A percentile compares a stretch with the other conserved stretches of the same genome.
phyloP scores from a whole-genome alignment of 306 rosid genomes.

The Rubus idaeus region DNA sequence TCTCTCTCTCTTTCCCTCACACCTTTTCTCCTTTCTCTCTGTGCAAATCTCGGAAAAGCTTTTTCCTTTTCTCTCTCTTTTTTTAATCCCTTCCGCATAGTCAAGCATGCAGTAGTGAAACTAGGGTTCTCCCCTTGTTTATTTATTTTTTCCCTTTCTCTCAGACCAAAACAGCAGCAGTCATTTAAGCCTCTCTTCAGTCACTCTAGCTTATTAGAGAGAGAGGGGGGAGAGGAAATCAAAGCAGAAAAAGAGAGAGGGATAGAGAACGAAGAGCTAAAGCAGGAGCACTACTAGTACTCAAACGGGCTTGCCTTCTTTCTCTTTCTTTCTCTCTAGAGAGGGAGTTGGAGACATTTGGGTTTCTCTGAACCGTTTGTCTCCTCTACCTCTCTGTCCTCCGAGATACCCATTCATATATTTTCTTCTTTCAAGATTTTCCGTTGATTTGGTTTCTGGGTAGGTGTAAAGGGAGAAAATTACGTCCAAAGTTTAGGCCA shows the following conservation, averaged over 20 bases:
- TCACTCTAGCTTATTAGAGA: not conserved
- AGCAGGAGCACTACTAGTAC: not conserved
- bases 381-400: conserved; percentile 41
- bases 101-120: conserved; percentile 80
- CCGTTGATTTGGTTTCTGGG: not conserved
- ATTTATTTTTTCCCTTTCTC: not conserved
- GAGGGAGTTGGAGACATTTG: conserved; percentile 62
- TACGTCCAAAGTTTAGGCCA: not conserved
- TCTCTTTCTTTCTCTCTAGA: conserved; percentile 65
- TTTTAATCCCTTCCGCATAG: conserved; percentile 28
- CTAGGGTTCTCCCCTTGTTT: conserved; percentile 60
- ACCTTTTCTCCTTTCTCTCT: conserved; percentile 7
- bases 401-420: conserved; percentile 24
- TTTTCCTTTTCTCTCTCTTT: conserved; percentile 9
- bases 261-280: conserved; percentile 69
- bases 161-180: conserved; percentile 6
- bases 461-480: conserved; percentile 8
- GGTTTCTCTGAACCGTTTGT: conserved; percentile 44
- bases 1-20: not conserved
- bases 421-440: not conserved
- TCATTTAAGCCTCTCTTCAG: conserved; percentile 21
- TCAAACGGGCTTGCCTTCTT: conserved; percentile 42
- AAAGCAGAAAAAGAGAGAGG: conserved; percentile 38
- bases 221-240: conserved; percentile 16
- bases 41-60: conserved; percentile 34